Evolutionary conservation across 148 eudicot species (phyloP).

Genomic region (Rhododendron simsii): DNA sequence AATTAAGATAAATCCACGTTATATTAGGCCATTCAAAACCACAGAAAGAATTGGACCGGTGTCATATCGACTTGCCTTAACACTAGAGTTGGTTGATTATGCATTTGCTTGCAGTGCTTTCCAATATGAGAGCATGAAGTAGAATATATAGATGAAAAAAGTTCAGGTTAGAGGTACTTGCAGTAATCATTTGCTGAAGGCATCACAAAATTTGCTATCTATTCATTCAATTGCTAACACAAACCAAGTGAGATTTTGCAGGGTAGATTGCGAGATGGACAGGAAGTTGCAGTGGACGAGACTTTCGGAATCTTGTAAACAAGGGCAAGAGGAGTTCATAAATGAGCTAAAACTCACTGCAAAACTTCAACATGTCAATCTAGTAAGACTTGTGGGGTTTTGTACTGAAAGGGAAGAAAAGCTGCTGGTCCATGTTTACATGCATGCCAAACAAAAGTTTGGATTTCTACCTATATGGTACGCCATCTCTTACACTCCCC

Average conservation of each 20-base stretch:
- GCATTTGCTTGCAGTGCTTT: no score
- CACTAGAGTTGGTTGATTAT: no score
- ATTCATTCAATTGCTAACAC: not conserved
- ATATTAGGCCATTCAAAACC: no score
- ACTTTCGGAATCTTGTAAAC: slow-evolving; percentile 30
- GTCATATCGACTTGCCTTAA: no score
- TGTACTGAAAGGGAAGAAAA: slow-evolving; percentile 38
- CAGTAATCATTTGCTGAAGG: not conserved
- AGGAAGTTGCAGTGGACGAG: slow-evolving; percentile 39
- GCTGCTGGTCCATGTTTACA: slow-evolving; percentile 37
- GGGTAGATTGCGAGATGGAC: slow-evolving; percentile 36
- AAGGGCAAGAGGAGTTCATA: slow-evolving; percentile 37
- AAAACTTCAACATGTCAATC: slow-evolving; percentile 44
- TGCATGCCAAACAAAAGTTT: slow-evolving; percentile 41
- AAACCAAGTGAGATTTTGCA: slow-evolving; percentile 5
- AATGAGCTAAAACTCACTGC: slow-evolving; percentile 44
- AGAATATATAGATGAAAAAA: no score
- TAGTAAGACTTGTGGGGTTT: slow-evolving; percentile 35
- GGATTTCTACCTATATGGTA: slow-evolving; percentile 39
- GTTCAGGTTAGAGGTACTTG: not conserved
- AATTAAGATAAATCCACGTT: no score
- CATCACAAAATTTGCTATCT: not conserved
- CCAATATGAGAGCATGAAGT: no score
- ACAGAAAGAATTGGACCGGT: no score
- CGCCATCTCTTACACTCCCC: not conserved